Conservation (phyloP, 176 grass and related monocot genomes). For the Cocos nucifera region DNA sequence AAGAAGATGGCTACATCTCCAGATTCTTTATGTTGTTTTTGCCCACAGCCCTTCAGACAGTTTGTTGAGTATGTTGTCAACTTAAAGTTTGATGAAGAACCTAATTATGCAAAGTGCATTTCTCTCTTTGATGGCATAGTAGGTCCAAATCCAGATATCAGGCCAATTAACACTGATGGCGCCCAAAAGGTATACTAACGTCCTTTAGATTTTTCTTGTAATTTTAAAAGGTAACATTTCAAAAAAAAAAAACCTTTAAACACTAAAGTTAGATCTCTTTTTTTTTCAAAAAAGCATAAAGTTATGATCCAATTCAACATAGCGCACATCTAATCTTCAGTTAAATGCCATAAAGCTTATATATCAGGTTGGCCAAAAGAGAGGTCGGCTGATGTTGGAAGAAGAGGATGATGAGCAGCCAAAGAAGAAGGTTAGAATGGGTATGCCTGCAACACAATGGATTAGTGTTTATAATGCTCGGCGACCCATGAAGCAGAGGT, state of each 20-base stretch:
- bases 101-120: constrained; percentile 92
- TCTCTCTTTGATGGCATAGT: constrained; percentile 91
- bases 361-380: constrained; percentile 91
- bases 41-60: constrained; percentile 69
- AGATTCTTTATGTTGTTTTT: constrained; percentile 74
- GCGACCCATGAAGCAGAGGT: constrained; percentile 96
- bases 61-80: constrained; percentile 98
- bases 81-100: constrained; percentile 99
- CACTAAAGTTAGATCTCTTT: too few species aligned
- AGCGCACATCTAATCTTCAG: constrained; percentile 36
- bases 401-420: constrained; percentile 91
- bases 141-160: constrained; percentile 87
- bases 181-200: constrained; percentile 78
- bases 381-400: constrained; percentile 75
- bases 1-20: constrained; percentile 99
- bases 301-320: too few species aligned
- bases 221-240: not conserved
- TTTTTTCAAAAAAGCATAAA: too few species aligned
- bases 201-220: constrained; percentile 7
- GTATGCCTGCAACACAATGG: constrained; percentile 96
- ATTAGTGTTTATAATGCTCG: constrained; percentile 97
- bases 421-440: constrained; percentile 93
- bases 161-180: constrained; percentile 96
- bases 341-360: constrained; percentile 70
- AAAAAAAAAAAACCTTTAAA: not conserved